Percentiles rank a stretch among this genome's conserved stretches.
Evolutionary conservation across 2,329 filamentous ascomycete genomes (phyloP).

Genomic region (Pseudogymnoascus sp.): DNA sequence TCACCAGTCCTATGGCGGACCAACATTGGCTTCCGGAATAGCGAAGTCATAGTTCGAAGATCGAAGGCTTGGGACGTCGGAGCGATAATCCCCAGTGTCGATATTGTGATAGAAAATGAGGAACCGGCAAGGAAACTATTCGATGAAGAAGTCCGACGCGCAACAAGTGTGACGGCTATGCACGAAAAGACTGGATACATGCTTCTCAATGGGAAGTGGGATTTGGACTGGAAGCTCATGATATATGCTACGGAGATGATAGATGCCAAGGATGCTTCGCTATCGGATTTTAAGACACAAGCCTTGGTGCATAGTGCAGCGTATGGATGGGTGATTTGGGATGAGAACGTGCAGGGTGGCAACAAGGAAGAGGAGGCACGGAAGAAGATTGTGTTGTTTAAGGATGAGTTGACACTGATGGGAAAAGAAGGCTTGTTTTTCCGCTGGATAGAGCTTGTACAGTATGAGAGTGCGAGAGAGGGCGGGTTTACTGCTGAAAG

Average conservation of each 20-base stretch:
- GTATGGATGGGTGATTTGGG: slow-evolving; percentile 65
- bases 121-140: slow-evolving; percentile 50
- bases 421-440: slow-evolving; percentile 88
- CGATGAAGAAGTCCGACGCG: slow-evolving; percentile 56
- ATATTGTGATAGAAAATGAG: slow-evolving; percentile 41
- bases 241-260: slow-evolving; percentile 53
- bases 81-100: slow-evolving; percentile 38
- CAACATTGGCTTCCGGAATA: slow-evolving; percentile 65
- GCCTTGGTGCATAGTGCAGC: slow-evolving; percentile 63
- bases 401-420: slow-evolving; percentile 64
- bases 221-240: slow-evolving; percentile 81
- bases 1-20: slow-evolving; percentile 68
- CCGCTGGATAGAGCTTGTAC: slow-evolving; percentile 85
- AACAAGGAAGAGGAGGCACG: slow-evolving; percentile 52
- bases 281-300: slow-evolving; percentile 64
- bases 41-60: slow-evolving; percentile 74
- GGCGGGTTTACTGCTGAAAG: slow-evolving; percentile 70
- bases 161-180: slow-evolving; percentile 60
- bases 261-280: slow-evolving; percentile 12
- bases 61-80: slow-evolving; percentile 65
- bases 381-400: slow-evolving; percentile 72
- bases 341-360: slow-evolving; percentile 44
- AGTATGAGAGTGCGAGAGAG: slow-evolving; percentile 74
- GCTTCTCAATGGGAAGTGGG: slow-evolving; percentile 78
- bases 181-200: slow-evolving; percentile 79